Evolutionary conservation across 805 yeast species (phyloP).

Genomic region (Cyberlindnera nakhonratchasimensis): DNA sequence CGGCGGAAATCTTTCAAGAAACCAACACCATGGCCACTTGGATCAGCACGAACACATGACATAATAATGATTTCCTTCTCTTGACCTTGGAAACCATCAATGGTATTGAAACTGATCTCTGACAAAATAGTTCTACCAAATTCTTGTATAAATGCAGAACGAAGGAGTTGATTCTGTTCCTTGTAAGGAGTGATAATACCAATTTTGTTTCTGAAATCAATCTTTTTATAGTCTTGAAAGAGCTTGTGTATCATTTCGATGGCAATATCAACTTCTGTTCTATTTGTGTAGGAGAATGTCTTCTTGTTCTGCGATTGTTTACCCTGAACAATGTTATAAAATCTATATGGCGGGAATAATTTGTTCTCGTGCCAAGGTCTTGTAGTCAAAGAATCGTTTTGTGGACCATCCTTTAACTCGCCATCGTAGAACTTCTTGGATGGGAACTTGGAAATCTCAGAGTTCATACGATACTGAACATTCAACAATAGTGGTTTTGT

Average conservation of each 20-base stretch:
- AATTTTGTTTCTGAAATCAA: constrained; percentile 63
- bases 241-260: constrained; percentile 60
- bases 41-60: constrained; percentile 92
- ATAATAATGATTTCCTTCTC: constrained; percentile 91
- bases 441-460: constrained; percentile 84
- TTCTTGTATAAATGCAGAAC: constrained; percentile 49
- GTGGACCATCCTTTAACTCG: constrained; percentile 70
- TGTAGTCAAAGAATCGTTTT: constrained; percentile 54
- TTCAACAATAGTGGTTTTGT: constrained; percentile 64
- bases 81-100: constrained; percentile 98
- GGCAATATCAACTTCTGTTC: constrained; percentile 69
- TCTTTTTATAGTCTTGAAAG: constrained; percentile 41
- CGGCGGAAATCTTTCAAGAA: constrained; percentile 88
- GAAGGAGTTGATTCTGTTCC: constrained; percentile 69
- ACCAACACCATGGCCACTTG: constrained; percentile 61
- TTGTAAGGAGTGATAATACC: constrained; percentile 95
- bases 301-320: constrained; percentile 59
- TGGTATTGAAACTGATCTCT: constrained; percentile 85
- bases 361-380: constrained; percentile 71
- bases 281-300: constrained; percentile 70
- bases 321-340: constrained; percentile 66
- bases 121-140: constrained; percentile 63
- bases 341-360: constrained; percentile 69
- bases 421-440: constrained; percentile 77
- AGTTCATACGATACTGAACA: constrained; percentile 98